Conservation (phyloP, 2,329 filamentous ascomycete species). For the Aspergillus sp. region DNA sequence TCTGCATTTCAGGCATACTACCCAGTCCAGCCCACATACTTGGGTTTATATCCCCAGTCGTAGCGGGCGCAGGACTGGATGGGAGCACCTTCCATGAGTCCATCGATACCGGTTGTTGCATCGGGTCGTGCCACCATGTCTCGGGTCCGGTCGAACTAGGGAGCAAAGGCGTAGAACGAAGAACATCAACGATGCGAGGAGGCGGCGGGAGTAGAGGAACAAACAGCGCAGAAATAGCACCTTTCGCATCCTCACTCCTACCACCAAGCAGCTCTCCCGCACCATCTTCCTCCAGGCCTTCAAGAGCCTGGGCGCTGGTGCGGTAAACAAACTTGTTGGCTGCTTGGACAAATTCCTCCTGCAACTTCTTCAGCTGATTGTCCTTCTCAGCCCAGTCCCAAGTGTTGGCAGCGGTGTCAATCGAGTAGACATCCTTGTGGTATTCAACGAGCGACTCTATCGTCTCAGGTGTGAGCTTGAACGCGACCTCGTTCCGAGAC, state of each 20-base stretch:
- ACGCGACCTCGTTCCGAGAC: constrained; percentile 92
- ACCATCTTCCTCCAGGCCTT: constrained; percentile 95
- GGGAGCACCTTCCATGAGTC: constrained; percentile 90
- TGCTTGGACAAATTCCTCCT: constrained; percentile 93
- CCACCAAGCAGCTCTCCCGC: constrained; percentile 89
- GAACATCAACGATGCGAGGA: constrained; percentile 83
- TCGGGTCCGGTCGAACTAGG: constrained; percentile 75
- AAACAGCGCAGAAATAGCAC: constrained; percentile 78
- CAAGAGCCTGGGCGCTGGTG: constrained; percentile 81
- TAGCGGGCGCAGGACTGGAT: constrained; percentile 75
- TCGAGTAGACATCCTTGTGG: constrained; percentile 92
- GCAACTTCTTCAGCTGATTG: constrained; percentile 91
- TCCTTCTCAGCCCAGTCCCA: constrained; percentile 98
- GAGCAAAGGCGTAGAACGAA: constrained; percentile 80
- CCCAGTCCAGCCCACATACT: constrained; percentile 75
- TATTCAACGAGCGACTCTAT: constrained; percentile 93
- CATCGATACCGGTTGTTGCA: constrained; percentile 68
- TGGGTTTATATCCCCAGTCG: constrained; percentile 70
- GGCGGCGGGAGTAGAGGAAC: constrained; percentile 81
- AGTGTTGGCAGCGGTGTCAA: constrained; percentile 83
- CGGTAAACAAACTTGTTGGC: constrained; percentile 97
- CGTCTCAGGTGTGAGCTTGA: constrained; percentile 92
- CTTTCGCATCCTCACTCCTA: constrained; percentile 91
- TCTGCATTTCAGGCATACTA: constrained; percentile 68
- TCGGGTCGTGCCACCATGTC: constrained; percentile 77